Evolutionary conservation across 805 yeast genomes (phyloP).

Genomic region (Henningerozyma blattae): DNA sequence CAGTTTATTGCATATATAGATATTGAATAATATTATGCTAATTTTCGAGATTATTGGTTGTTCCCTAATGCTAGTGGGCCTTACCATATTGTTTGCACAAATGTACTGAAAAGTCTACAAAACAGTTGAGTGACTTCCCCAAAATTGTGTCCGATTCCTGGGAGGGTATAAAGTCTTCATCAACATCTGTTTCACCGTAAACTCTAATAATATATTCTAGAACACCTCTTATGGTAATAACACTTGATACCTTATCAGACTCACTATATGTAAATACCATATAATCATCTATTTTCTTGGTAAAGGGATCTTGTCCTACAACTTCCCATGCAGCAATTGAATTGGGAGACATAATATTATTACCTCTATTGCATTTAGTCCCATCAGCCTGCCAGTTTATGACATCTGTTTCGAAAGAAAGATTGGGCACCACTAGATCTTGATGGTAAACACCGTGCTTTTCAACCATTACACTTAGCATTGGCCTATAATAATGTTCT

Average conservation of each 20-base stretch:
- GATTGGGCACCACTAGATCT: slow-evolving; percentile 4
- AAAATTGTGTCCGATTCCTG: not conserved
- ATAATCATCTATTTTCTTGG: slow-evolving; percentile 22
- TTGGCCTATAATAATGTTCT: slow-evolving; percentile 5
- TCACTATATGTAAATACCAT: slow-evolving; percentile 29
- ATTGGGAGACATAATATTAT: slow-evolving; percentile 2
- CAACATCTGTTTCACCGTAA: not conserved
- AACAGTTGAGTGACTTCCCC: not conserved
- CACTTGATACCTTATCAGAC: slow-evolving; percentile 24
- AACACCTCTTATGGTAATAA: slow-evolving; percentile 24
- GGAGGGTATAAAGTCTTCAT: not conserved
- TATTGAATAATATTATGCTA: too few relatives aligned
- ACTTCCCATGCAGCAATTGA: slow-evolving; percentile 3
- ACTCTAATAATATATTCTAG: slow-evolving; percentile 17
- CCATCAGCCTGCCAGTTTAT: slow-evolving; percentile 6
- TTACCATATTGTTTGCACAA: slow-evolving; percentile 1
- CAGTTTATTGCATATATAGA: too few relatives aligned
- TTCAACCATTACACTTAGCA: slow-evolving; percentile 7
- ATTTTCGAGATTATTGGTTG: too few relatives aligned
- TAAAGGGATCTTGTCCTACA: slow-evolving; percentile 4
- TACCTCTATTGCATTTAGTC: slow-evolving; percentile 3
- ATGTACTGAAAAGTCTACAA: not conserved
- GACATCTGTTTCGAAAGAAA: slow-evolving; percentile 5
- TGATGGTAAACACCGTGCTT: slow-evolving; percentile 4
- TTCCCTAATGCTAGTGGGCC: not conserved